phyloP scores from a whole-genome alignment of 225 moss, liverwort and hornwort genomes.

The Bryum argenteum region DNA sequence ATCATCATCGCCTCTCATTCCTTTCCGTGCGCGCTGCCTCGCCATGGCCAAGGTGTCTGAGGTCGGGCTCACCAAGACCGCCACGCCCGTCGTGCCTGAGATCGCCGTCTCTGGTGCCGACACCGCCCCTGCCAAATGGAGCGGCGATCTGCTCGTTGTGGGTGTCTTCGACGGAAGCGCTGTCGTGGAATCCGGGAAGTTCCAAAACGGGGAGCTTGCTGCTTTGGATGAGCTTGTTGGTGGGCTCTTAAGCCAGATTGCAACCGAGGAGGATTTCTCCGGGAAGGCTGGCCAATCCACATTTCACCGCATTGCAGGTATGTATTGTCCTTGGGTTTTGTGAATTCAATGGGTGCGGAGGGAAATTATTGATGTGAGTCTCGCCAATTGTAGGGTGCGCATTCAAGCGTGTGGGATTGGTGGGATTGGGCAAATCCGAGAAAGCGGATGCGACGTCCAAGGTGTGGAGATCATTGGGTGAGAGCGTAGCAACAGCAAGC shows the following conservation, averaged over 20 bases:
- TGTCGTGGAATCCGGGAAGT: slow-evolving; percentile 40
- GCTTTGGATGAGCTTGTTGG: slow-evolving; percentile 60
- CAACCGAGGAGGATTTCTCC: slow-evolving; percentile 80
- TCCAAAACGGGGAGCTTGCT: slow-evolving; percentile 45
- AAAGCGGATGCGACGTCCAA: slow-evolving; percentile 41
- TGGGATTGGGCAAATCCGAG: slow-evolving; percentile 73
- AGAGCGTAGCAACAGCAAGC: slow-evolving; percentile 55
- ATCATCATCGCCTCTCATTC: neutral
- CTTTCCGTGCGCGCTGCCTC: neutral
- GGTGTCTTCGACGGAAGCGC: slow-evolving; percentile 71
- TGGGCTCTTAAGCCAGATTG: slow-evolving; percentile 68
- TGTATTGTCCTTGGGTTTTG: neutral
- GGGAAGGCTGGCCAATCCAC: slow-evolving; percentile 79
- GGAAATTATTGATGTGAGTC: neutral
- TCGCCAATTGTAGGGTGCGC: slow-evolving; percentile 37
- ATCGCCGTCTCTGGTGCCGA: slow-evolving; percentile 47
- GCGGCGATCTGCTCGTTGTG: slow-evolving; percentile 70
- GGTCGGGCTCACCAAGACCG: slow-evolving; percentile 82
- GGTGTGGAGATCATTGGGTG: slow-evolving; percentile 77
- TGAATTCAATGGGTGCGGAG: neutral
- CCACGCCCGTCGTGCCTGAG: slow-evolving; percentile 68
- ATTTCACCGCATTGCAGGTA: slow-evolving; percentile 46
- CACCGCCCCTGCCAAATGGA: slow-evolving; percentile 56
- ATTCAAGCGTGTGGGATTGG: slow-evolving; percentile 83
- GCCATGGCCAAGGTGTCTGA: slow-evolving; percentile 62